Evolutionary conservation across 805 yeast genomes (phyloP).

Genomic region (Priceomyces medius): DNA sequence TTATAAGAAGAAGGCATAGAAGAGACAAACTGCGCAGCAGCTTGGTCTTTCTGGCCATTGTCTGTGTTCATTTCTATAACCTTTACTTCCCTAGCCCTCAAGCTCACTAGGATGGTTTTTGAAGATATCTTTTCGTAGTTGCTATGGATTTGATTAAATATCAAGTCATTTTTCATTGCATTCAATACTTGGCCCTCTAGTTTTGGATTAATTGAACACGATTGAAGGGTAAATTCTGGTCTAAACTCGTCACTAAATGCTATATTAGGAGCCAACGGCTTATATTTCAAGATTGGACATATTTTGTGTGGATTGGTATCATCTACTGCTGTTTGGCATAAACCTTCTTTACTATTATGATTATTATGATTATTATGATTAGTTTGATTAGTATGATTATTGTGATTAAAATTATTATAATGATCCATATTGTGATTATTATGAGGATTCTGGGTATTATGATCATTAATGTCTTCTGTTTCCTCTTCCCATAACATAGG

Average conservation of each 20-base stretch:
- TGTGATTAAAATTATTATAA: no score
- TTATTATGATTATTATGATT: conserved; percentile 3
- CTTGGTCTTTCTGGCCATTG: conserved; percentile 8
- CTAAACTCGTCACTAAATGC: conserved; percentile 51
- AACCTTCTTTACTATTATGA: no score
- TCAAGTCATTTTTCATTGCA: conserved; percentile 55
- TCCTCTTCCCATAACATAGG: neutral
- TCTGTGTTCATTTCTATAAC: conserved; percentile 40
- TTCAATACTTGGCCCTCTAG: conserved; percentile 47
- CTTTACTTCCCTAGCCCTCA: conserved; percentile 46
- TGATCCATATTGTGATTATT: conserved; percentile 2
- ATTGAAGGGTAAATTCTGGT: conserved; percentile 54
- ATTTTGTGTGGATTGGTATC: no score
- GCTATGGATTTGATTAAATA: conserved; percentile 40
- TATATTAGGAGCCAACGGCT: conserved; percentile 30
- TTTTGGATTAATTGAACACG: conserved; percentile 52
- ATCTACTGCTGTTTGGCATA: no score
- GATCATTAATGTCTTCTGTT: no score
- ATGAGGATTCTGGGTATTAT: conserved; percentile 3
- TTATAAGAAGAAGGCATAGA: conserved; percentile 1
- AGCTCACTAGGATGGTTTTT: conserved; percentile 41
- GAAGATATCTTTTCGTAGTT: conserved; percentile 30
- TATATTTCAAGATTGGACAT: conserved; percentile 14
- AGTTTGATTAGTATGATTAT: no score
- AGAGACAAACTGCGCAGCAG: conserved; percentile 1